Base-by-base conservation (phyloP, 1,284 basidiomycete genomes). In the Schizophyllum commune region DNA sequence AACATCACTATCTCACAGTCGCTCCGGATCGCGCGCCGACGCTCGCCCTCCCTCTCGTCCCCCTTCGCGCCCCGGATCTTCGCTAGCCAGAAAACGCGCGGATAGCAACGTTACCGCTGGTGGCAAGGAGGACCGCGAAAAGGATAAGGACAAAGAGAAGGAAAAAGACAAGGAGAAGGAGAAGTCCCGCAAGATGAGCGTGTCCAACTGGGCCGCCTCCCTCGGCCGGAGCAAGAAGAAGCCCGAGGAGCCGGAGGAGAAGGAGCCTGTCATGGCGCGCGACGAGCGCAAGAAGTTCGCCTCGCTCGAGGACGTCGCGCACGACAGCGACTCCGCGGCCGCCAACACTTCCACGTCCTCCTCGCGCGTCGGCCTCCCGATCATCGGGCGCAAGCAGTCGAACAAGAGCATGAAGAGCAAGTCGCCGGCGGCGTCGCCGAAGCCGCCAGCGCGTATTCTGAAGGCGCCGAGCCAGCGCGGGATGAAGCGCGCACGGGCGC, bases 141-240 rank as follows among this genome's bases (percentile, higher is more conserved):
- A 27, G 27, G 27, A 27, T 27, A 27, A 27, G 27, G 27, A 27
- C 27, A 65, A 66, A 33, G 64, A 67, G 1, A 68, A 64, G 47
- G 62, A 60, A 7, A 53, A 60, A 19, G 34, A 58, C 22, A 52
- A 75, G 34, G 72, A 74, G 22, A 73, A 73, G 57, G 72, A 77
- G 32, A 74, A 73, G 58, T 58, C 73, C 8, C 69, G 71, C 32
- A 70, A 73, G 66, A 72, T 80, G 66, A 82, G 77, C 64, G 77
- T 89, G 20, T 75, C 84, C 1, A 85, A 83, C 2, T 89, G 89
- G 86, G 83, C 85, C 60, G 83, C 77, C 58, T 82, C 81, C 21
- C 78, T 88, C 5, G 81, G 82, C 3, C 75, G 81, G 22, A 75
- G 77, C 58, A 87, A 84, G 77, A 88, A 83, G 70, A 81, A 80